Evolutionary conservation across 2,329 filamentous ascomycete species (phyloP).

Genomic region (Aspergillus japonicus): DNA sequence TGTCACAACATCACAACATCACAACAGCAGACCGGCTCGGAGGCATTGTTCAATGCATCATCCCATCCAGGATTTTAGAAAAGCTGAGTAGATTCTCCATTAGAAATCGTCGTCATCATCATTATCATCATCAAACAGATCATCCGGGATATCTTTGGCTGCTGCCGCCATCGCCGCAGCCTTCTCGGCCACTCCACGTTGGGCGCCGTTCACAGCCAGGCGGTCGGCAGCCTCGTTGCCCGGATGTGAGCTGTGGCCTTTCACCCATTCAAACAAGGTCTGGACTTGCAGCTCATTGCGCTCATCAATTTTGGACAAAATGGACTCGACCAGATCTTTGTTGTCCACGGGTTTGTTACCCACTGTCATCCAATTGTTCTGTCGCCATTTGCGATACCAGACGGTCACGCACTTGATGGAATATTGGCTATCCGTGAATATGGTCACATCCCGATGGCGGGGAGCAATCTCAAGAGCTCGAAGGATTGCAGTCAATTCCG

Average conservation of each 20-base stretch:
- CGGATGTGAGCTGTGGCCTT: conserved; percentile 70
- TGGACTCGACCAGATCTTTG: conserved; percentile 73
- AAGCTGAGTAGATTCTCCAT: not conserved
- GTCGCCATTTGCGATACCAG: conserved; percentile 78
- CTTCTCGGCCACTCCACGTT: conserved; percentile 34
- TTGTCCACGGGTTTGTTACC: conserved; percentile 75
- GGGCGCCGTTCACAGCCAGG: conserved; percentile 69
- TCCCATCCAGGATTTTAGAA: not conserved
- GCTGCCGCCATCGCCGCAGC: conserved; percentile 25
- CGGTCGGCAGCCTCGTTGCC: conserved; percentile 81
- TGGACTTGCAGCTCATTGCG: conserved; percentile 58
- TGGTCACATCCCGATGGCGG: conserved; percentile 65
- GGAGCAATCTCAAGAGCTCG: conserved; percentile 77
- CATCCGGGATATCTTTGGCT: conserved; percentile 26
- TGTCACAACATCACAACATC: not conserved
- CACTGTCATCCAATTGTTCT: conserved; percentile 74
- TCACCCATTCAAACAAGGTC: conserved; percentile 83
- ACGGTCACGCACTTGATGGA: conserved; percentile 83
- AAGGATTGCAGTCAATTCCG: conserved; percentile 86
- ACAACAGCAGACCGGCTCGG: not conserved
- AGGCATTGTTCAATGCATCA: not conserved
- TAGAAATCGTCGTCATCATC: conserved; percentile 9
- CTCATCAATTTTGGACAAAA: conserved; percentile 69
- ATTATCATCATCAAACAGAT: conserved; percentile 25
- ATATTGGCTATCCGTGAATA: conserved; percentile 88